Evolutionary conservation across 2,329 filamentous ascomycete genomes (phyloP).

Genomic region (Ophiosphaerella narmari): DNA sequence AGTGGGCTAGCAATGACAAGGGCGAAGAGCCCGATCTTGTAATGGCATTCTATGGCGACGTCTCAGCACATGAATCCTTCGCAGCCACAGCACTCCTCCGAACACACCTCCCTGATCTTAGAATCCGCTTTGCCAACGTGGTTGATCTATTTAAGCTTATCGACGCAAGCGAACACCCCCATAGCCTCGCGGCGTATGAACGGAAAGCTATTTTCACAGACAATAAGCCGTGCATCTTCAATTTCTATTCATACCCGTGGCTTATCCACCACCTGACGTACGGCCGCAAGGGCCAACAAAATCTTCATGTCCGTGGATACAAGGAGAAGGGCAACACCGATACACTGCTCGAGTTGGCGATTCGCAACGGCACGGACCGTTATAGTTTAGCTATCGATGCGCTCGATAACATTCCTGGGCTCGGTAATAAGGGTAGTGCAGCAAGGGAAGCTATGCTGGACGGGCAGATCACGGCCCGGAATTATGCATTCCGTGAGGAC

Average conservation of each 20-base stretch:
- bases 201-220: constrained; percentile 73
- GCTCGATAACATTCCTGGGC: constrained; percentile 66
- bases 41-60: constrained; percentile 77
- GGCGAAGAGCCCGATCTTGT: constrained; percentile 72
- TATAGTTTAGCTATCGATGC: constrained; percentile 78
- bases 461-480: constrained; percentile 66
- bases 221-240: constrained; percentile 76
- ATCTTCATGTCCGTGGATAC: constrained; percentile 78
- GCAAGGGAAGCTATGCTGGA: constrained; percentile 69
- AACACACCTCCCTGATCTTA: constrained; percentile 71
- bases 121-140: constrained; percentile 78
- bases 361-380: constrained; percentile 76
- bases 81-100: constrained; percentile 76
- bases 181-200: constrained; percentile 64
- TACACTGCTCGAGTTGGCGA: constrained; percentile 77
- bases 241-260: constrained; percentile 85
- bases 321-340: constrained; percentile 85
- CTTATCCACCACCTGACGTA: constrained; percentile 77
- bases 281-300: constrained; percentile 69
- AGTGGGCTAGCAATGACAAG: constrained; percentile 73
- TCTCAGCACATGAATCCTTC: constrained; percentile 73
- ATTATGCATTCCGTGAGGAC: constrained; percentile 69
- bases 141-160: constrained; percentile 83
- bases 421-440: constrained; percentile 67
- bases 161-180: constrained; percentile 70